Evolutionary conservation across 345 rosid genomes (phyloP).

Genomic region (Eutrema heterophyllum): DNA sequence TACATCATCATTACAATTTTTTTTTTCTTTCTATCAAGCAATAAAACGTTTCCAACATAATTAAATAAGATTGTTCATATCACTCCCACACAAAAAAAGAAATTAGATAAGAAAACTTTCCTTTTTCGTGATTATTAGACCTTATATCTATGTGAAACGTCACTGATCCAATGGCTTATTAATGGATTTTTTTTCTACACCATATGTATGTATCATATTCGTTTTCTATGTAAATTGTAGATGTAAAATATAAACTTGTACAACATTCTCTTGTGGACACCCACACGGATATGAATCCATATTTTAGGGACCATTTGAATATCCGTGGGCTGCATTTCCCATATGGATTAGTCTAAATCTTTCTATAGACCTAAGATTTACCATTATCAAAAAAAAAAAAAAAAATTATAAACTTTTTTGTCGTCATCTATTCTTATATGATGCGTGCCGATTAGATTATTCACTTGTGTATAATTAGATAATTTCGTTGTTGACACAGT

Average conservation of each 20-base stretch:
- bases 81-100: neutral
- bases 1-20: neutral
- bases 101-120: neutral
- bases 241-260: neutral
- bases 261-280: too few species aligned
- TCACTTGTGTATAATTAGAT: neutral
- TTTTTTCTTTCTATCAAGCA: neutral
- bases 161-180: neutral
- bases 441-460: conserved; percentile 1
- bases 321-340: too few species aligned
- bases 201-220: neutral
- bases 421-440: neutral
- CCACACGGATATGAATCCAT: too few species aligned
- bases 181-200: neutral
- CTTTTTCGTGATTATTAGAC: neutral
- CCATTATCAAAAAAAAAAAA: too few species aligned
- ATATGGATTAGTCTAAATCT: too few species aligned
- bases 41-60: neutral
- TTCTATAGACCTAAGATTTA: too few species aligned
- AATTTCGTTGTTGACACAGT: neutral
- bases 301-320: too few species aligned
- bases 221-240: neutral
- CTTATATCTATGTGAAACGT: neutral
- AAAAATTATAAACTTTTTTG: too few species aligned
- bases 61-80: neutral